phyloP scores from a whole-genome alignment of 2,329 filamentous ascomycete species.

The Cadophora malorum region DNA sequence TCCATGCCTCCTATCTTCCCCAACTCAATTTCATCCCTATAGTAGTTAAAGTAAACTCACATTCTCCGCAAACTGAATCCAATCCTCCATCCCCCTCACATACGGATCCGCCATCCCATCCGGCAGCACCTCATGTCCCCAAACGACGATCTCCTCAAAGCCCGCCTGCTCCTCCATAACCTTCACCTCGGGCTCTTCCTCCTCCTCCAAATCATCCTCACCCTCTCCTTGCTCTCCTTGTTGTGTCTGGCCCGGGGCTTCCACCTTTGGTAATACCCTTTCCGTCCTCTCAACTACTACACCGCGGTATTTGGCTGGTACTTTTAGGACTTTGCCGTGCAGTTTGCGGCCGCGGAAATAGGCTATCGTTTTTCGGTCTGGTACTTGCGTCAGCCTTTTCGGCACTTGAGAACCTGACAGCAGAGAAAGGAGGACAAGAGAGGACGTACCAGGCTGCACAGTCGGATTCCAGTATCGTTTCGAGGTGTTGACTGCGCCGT shows the following conservation, averaged over 20 bases:
- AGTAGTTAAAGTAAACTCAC: conserved; percentile 49
- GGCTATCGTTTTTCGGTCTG: conserved; percentile 59
- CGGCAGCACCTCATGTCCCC: conserved; percentile 76
- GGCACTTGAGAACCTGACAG: background rate
- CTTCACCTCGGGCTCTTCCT: conserved; percentile 58
- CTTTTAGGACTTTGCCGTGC: conserved; percentile 65
- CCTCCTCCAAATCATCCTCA: conserved; percentile 51
- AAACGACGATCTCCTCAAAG: conserved; percentile 82
- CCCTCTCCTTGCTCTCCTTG: conserved; percentile 32
- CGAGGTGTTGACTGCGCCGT: conserved; percentile 70
- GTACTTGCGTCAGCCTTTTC: too few relatives aligned
- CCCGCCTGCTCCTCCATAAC: conserved; percentile 66
- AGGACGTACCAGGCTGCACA: conserved; percentile 50
- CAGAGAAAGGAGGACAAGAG: background rate
- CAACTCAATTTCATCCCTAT: too few relatives aligned
- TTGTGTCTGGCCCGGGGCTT: conserved; percentile 17
- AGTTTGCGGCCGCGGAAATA: conserved; percentile 85
- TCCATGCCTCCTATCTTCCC: background rate
- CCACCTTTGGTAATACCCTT: conserved; percentile 40
- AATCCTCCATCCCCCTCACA: conserved; percentile 78
- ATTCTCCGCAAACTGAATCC: conserved; percentile 75
- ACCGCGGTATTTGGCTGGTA: conserved; percentile 77
- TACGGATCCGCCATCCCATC: conserved; percentile 71
- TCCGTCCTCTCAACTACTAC: conserved; percentile 61
- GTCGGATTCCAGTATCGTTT: conserved; percentile 74